Evolutionary conservation across 192 early-diverging fungal species (phyloP).

Genomic region (Obelidium mucronatum): DNA sequence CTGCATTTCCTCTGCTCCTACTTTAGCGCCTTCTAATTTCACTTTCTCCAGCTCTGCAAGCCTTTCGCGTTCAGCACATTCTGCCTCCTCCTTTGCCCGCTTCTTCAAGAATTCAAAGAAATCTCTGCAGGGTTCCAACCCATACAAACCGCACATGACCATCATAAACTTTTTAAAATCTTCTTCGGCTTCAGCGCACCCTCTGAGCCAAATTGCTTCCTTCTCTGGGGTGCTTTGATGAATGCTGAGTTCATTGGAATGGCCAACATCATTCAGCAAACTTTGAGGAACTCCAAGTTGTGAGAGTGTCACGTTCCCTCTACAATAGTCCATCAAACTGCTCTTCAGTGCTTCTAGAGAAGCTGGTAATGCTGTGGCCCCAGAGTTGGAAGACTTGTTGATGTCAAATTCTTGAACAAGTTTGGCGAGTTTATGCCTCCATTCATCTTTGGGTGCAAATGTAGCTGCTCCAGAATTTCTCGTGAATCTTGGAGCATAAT

Average conservation of each 20-base stretch:
- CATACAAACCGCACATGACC: slow-evolving; percentile 37
- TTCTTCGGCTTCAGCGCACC: slow-evolving; percentile 33
- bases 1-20: slow-evolving; percentile 2
- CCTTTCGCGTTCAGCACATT: neutral
- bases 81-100: slow-evolving; percentile 9
- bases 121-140: neutral
- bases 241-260: neutral
- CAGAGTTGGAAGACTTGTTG: neutral
- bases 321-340: slow-evolving; percentile 37
- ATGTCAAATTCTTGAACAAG: slow-evolving; percentile 14
- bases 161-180: slow-evolving; percentile 39
- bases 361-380: too few species aligned
- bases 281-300: slow-evolving; percentile 22
- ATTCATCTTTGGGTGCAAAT: slow-evolving; percentile 33
- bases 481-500: slow-evolving; percentile 46
- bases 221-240: neutral
- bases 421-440: slow-evolving; percentile 28
- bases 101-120: slow-evolving; percentile 21
- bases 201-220: slow-evolving; percentile 16
- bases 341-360: slow-evolving; percentile 21
- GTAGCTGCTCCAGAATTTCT: neutral
- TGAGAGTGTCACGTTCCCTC: slow-evolving; percentile 30
- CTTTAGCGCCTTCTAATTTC: slow-evolving; percentile 1
- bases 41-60: neutral
- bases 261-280: neutral